Evolutionary conservation across 805 yeast species (phyloP).

Genomic region (Cyberlindnera maclurae): DNA sequence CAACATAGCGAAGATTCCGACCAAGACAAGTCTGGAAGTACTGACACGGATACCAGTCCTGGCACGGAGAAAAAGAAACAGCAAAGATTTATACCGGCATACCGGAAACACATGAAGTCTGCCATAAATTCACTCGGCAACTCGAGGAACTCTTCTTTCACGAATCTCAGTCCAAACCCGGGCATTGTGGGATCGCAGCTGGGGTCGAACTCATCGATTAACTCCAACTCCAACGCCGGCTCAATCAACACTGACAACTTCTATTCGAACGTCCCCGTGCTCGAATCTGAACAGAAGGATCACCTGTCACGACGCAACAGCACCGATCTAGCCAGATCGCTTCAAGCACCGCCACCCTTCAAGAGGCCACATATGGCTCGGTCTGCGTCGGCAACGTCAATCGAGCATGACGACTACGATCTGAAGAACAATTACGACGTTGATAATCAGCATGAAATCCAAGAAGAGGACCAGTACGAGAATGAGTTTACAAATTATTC

Average conservation of each 20-base stretch:
- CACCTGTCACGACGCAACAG: slow-evolving; percentile 7
- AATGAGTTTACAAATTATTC: slow-evolving; percentile 40
- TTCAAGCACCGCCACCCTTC: slow-evolving; percentile 23
- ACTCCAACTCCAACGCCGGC: slow-evolving; percentile 19
- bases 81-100: slow-evolving; percentile 30
- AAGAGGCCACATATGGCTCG: slow-evolving; percentile 12
- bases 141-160: slow-evolving; percentile 19
- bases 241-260: slow-evolving; percentile 16
- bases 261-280: slow-evolving; percentile 20
- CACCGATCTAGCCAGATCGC: slow-evolving; percentile 19
- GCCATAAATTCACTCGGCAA: slow-evolving; percentile 17
- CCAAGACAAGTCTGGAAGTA: slow-evolving; percentile 5
- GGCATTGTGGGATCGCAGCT: not conserved
- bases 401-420: slow-evolving; percentile 17
- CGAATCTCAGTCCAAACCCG: slow-evolving; percentile 9
- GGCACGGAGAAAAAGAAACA: slow-evolving; percentile 5
- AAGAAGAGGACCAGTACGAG: slow-evolving; percentile 39
- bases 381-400: slow-evolving; percentile 11
- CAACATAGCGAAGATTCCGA: not conserved
- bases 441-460: slow-evolving; percentile 26
- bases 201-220: slow-evolving; percentile 20
- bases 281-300: slow-evolving; percentile 12
- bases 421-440: slow-evolving; percentile 28
- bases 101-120: slow-evolving; percentile 27
- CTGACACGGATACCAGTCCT: not conserved